Evolutionary conservation across 441 rosid genomes (phyloP).

Genomic region (Aquilaria agallochum): DNA sequence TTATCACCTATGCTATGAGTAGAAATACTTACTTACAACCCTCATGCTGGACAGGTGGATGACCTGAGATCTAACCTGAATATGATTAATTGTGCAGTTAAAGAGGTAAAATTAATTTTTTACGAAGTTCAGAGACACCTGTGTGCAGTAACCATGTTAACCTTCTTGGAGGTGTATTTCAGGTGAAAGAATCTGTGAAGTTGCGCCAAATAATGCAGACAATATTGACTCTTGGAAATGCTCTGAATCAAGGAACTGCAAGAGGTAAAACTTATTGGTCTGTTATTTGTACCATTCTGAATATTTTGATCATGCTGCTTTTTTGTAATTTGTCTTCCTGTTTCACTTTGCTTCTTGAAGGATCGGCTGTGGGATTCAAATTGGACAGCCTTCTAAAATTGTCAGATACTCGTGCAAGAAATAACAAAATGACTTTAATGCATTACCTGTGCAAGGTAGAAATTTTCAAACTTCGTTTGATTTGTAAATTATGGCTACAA

Average conservation of each 20-base stretch:
- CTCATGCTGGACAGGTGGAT: conserved; percentile 50
- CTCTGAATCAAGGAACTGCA: conserved; percentile 97
- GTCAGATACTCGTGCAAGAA: conserved; percentile 97
- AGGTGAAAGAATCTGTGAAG: conserved; percentile 92
- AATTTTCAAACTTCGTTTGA: conserved; percentile 2
- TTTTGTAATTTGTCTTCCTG: background rate
- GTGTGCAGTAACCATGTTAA: conserved; percentile 15
- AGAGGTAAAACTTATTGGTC: conserved; percentile 52
- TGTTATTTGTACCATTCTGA: conserved; percentile 3
- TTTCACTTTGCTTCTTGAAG: conserved; percentile 31
- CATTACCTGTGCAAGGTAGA: conserved; percentile 95
- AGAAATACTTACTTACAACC: conserved; percentile 14
- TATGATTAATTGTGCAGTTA: conserved; percentile 62
- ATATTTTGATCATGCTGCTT: conserved; percentile 1
- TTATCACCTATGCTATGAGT: conserved; percentile 10
- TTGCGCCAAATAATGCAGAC: conserved; percentile 99
- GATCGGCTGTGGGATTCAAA: conserved; percentile 96
- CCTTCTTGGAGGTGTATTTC: conserved; percentile 20
- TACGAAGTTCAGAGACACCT: conserved; percentile 1
- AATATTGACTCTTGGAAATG: conserved; percentile 90
- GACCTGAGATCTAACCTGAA: conserved; percentile 71
- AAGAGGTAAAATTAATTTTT: conserved; percentile 55
- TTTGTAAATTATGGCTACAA: background rate
- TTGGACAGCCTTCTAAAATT: conserved; percentile 94
- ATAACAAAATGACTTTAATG: conserved; percentile 96